These are phyloP conservation scores for Globisporangium middletonii DNA, from an alignment of 352 stramenopile species.

Conservation along the genomic window DNA sequence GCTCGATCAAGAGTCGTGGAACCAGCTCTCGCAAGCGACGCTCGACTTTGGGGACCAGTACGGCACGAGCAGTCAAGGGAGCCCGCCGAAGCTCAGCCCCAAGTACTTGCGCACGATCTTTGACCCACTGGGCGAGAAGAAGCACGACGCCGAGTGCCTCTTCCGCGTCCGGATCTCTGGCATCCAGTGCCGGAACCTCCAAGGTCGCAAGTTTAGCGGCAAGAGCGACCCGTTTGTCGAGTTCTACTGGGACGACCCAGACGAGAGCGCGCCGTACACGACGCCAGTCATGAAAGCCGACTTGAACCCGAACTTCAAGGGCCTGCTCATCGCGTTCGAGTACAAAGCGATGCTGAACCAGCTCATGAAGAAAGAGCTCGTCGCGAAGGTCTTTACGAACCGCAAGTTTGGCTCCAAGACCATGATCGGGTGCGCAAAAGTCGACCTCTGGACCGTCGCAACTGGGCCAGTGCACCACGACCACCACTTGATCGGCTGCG, in stretches of 20 bases:
- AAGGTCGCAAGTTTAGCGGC: slow-evolving; percentile 69
- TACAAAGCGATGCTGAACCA: slow-evolving; percentile 63
- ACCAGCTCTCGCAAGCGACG: slow-evolving; percentile 68
- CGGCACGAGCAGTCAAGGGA: slow-evolving; percentile 24
- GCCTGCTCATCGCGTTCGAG: slow-evolving; percentile 81
- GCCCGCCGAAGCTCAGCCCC: slow-evolving; percentile 35
- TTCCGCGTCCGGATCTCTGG: slow-evolving; percentile 82
- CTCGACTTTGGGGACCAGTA: slow-evolving; percentile 73
- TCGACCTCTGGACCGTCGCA: slow-evolving; percentile 79
- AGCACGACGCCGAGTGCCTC: slow-evolving; percentile 59
- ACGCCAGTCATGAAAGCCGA: slow-evolving; percentile 84
- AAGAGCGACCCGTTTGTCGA: slow-evolving; percentile 87
- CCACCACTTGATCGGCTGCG: slow-evolving; percentile 78
- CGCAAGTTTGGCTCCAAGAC: slow-evolving; percentile 72
- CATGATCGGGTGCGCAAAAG: slow-evolving; percentile 66
- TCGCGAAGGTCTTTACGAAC: slow-evolving; percentile 83
- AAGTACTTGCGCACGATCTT: slow-evolving; percentile 69
- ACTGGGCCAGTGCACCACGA: slow-evolving; percentile 86
- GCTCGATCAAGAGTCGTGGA: slow-evolving; percentile 57
- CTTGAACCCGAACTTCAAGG: slow-evolving; percentile 87
- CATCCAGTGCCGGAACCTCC: slow-evolving; percentile 86
- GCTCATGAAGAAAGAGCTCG: slow-evolving; percentile 49
- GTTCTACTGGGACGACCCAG: slow-evolving; percentile 80
- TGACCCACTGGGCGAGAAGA: slow-evolving; percentile 45
- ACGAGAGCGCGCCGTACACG: slow-evolving; percentile 60